Percentiles rank a stretch among this genome's conserved stretches.
These are phyloP conservation scores for Raphanus raphanistrum DNA, from an alignment of 345 rosid species.

Conservation along the genomic window DNA sequence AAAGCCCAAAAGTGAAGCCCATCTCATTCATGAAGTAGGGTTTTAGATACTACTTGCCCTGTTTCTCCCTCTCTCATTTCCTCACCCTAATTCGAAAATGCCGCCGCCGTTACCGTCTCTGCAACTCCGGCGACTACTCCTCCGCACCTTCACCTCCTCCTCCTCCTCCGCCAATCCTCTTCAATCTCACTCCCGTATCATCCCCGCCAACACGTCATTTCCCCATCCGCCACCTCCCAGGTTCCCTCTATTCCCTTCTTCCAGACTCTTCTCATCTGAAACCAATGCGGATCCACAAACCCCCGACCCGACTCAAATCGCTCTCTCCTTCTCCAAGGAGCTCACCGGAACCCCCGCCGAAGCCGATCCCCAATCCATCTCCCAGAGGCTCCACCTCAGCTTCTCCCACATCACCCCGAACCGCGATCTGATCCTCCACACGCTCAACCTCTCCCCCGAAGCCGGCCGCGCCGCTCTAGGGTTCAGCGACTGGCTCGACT, in stretches of 20 bases:
- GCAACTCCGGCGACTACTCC: constrained; percentile 57
- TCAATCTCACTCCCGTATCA: constrained; percentile 12
- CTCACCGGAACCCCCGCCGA: constrained; percentile 47
- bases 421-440: constrained; percentile 53
- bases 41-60: not conserved
- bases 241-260: constrained; percentile 29
- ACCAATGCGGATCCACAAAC: constrained; percentile 34
- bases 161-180: constrained; percentile 21
- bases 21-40: constrained; percentile 22
- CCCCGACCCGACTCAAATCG: constrained; percentile 43
- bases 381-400: constrained; percentile 63
- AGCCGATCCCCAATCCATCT: constrained; percentile 50
- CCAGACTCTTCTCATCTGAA: constrained; percentile 43
- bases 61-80: not conserved
- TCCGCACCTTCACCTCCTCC: constrained; percentile 31
- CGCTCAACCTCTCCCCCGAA: constrained; percentile 66
- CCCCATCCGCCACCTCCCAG: constrained; percentile 21
- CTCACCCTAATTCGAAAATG: constrained; percentile 32
- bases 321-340: constrained; percentile 69
- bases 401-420: constrained; percentile 77
- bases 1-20: constrained; percentile 18
- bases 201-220: constrained; percentile 13
- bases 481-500: constrained; percentile 67
- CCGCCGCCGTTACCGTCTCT: constrained; percentile 61
- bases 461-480: constrained; percentile 83